phyloP scores from a whole-genome alignment of 1,284 basidiomycete species.

The Leccinum cinnamomeum region DNA sequence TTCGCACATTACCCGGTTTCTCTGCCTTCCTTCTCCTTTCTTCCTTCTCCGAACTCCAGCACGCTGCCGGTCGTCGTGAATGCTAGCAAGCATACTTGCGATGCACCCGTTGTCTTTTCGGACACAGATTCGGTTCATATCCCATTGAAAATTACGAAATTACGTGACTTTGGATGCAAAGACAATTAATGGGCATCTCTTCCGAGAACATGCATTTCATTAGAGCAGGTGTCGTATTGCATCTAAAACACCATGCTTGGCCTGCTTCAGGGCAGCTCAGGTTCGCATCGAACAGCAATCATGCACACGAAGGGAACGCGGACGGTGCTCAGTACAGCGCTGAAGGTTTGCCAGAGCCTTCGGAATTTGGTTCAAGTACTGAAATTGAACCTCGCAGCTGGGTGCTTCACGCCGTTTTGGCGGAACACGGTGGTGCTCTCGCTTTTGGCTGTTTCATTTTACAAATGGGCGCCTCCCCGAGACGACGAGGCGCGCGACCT shows the following conservation, averaged over 20 bases:
- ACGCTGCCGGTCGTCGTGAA: too few species aligned
- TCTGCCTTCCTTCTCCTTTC: too few species aligned
- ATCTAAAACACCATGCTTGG: conserved; percentile 25
- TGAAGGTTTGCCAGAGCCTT: conserved; percentile 49
- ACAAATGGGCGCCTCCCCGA: conserved; percentile 65
- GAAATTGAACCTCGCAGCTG: conserved; percentile 32
- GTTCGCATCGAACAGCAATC: conserved; percentile 38
- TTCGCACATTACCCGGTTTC: too few species aligned
- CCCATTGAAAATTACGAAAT: too few species aligned
- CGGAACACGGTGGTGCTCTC: conserved; percentile 52
- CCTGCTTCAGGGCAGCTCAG: conserved; percentile 35
- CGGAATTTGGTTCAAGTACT: conserved; percentile 8
- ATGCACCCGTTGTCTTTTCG: too few species aligned
- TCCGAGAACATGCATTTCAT: conserved; percentile 30
- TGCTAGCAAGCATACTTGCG: too few species aligned
- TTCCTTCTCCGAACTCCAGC: too few species aligned
- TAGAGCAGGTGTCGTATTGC: conserved; percentile 36
- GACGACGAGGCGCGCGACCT: conserved; percentile 47
- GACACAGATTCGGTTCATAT: too few species aligned
- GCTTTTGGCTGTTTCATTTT: conserved; percentile 49
- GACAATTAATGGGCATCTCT: not conserved
- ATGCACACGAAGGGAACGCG: conserved; percentile 37
- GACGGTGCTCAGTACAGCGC: conserved; percentile 48
- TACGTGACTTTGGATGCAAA: too few species aligned
- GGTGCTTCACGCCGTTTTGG: conserved; percentile 64